phyloP scores from a whole-genome alignment of 345 rosid genomes.

The Hibiscus tridactylites region DNA sequence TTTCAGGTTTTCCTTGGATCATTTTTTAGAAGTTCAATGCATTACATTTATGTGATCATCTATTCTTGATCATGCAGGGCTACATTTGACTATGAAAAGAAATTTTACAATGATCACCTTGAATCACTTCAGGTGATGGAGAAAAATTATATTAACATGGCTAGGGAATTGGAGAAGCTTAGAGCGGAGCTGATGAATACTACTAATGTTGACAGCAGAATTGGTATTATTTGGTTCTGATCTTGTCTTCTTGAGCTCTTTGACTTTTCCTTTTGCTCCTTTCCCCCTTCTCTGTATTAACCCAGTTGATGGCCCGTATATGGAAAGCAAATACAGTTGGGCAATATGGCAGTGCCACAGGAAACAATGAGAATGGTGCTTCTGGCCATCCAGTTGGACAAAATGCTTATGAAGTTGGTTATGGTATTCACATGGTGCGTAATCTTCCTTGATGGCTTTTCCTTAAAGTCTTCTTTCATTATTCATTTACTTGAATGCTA shows the following conservation, averaged over 20 bases:
- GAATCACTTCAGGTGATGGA: conserved; percentile 94
- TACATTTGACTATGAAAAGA: conserved; percentile 82
- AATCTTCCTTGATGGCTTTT: conserved; percentile 3
- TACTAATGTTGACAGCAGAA: conserved; percentile 46
- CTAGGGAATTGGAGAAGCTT: conserved; percentile 86
- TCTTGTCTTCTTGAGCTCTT: not conserved
- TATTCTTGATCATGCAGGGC: conserved; percentile 42
- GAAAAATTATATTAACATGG: conserved; percentile 74
- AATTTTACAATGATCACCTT: conserved; percentile 78
- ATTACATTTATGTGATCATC: not conserved
- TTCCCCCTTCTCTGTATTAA: not conserved
- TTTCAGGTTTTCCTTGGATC: not conserved
- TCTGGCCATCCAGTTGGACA: conserved; percentile 46
- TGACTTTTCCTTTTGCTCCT: not conserved
- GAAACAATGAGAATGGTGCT: conserved; percentile 41
- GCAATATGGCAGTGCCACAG: conserved; percentile 43
- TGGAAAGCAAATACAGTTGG: conserved; percentile 37
- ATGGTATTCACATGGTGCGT: conserved; percentile 50
- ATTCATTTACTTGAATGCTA: not conserved
- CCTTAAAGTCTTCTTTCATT: not conserved
- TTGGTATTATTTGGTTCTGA: conserved; percentile 30
- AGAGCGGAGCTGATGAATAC: conserved; percentile 58
- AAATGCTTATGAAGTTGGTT: conserved; percentile 45
- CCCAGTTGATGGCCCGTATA: conserved; percentile 5
- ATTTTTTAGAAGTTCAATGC: not conserved